Evolutionary conservation across 768 basidiomycete genomes (phyloP).

Genomic region (Daedalea quercina): DNA sequence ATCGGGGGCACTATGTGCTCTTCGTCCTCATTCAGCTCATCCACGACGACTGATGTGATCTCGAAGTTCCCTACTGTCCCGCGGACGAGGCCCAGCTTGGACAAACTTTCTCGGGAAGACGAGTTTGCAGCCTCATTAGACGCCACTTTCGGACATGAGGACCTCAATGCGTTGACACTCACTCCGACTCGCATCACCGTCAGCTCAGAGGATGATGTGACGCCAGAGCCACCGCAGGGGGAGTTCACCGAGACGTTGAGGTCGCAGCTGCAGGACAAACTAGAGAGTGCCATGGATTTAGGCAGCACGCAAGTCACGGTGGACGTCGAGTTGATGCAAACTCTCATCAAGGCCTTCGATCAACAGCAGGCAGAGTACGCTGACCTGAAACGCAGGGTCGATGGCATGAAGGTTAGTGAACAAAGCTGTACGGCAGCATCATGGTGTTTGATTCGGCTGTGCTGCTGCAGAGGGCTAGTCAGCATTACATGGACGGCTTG

Average conservation of each 20-base stretch:
- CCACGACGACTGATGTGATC: not conserved
- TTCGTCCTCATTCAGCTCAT: not conserved
- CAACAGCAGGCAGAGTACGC: conserved; percentile 51
- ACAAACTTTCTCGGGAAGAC: not conserved
- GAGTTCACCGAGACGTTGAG: conserved; percentile 42
- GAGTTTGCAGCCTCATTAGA: not conserved
- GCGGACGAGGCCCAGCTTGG: not conserved
- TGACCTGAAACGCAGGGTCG: conserved; percentile 70
- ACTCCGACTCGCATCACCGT: conserved; percentile 33
- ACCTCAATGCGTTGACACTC: not conserved
- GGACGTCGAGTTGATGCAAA: conserved; percentile 68
- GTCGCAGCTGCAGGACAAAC: conserved; percentile 50
- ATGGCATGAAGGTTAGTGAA: conserved; percentile 74
- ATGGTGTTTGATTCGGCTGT: too few species aligned
- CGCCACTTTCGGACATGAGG: not conserved
- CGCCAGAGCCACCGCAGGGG: conserved; percentile 21
- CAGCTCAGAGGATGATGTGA: conserved; percentile 34
- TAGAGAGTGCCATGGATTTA: conserved; percentile 53
- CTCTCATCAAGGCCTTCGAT: conserved; percentile 61
- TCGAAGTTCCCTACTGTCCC: conserved; percentile 1
- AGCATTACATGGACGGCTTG: conserved; percentile 87
- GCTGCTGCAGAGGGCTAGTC: conserved; percentile 68
- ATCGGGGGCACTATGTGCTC: not conserved
- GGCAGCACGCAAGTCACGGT: conserved; percentile 58
- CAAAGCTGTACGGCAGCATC: not conserved